Base-by-base conservation (phyloP, 1,284 basidiomycete genomes). In the Moesziomyces antarcticus region DNA sequence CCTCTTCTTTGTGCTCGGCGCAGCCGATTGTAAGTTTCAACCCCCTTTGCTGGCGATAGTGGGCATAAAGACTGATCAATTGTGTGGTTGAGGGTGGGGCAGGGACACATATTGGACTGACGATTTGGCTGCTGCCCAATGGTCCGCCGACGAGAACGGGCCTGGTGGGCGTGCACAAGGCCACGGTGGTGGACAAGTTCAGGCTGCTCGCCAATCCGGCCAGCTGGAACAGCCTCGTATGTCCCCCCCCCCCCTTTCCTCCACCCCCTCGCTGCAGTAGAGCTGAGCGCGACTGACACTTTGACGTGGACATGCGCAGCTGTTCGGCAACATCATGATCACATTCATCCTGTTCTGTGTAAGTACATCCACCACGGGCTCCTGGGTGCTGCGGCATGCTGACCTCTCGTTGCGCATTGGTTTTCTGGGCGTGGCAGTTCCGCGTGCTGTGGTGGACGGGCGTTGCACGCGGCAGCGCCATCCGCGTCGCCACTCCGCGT, bases 261-360 rank as follows among this genome's bases (percentile, higher is more conserved):
- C 7, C 24, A 3, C 24, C 4, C 24, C 24, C 7, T 25, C 24
- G 24, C 24, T 25, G 24, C 24, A 25, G 24, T 6, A 25, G 24
- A 25, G 24, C 24, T 3, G 24, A 25, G 24, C 24, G 7, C 24
- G n/a, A 30, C 58, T 55, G 44, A 61, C 50, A 33, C 8, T 43
- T 40, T 13, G n/a, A 11, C 21, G 40, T n/a, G 40, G n/a, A 6
- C 21, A 25, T n/a, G 37, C 1, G 45, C 54, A 75, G 70, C 69
- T 80, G 7, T 80, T 80, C 47, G 78, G 78, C 7, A 80, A 80
- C 58, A 75, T 80, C 45, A 56, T 77, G 51, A 79, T 80, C 65
- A 78, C 78, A 2, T 69, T 80, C 22, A 57, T 75, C 40, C 63
- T 80, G 11, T 78, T 80, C 46, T 75, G 65, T 48, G 67, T 72